These are phyloP conservation scores for Penicillium canescens DNA, from an alignment of 495 filamentous ascomycete genomes.

Conservation along the genomic window DNA sequence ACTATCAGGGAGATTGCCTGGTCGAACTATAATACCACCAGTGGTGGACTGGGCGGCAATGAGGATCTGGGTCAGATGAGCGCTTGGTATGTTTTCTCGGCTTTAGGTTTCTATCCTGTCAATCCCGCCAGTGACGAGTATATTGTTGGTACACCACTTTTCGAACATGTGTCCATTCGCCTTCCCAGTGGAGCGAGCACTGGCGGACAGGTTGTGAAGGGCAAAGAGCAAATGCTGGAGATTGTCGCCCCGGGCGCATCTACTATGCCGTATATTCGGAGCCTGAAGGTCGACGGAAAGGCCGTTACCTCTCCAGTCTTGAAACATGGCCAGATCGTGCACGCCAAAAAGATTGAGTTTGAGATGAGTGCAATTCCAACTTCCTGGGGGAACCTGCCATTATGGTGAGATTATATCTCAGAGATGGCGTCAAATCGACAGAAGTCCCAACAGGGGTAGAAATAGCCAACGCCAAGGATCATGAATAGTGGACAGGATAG, in stretches of 20 bases:
- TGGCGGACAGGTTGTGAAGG: constrained; percentile 10
- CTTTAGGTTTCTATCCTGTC: constrained; percentile 29
- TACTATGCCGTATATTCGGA: constrained; percentile 20
- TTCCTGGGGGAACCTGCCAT: constrained; percentile 16
- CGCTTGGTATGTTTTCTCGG: constrained; percentile 30
- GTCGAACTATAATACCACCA: constrained; percentile 30
- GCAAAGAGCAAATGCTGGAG: constrained; percentile 13
- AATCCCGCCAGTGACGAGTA: constrained; percentile 30
- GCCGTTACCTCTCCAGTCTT: constrained; percentile 8
- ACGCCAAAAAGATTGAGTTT: constrained; percentile 19
- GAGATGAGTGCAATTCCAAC: constrained; percentile 27
- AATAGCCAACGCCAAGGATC: no score
- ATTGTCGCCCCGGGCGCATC: constrained; percentile 22
- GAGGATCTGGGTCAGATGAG: constrained; percentile 33
- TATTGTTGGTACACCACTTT: constrained; percentile 25
- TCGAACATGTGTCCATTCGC: constrained; percentile 24
- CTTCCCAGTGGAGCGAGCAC: constrained; percentile 15
- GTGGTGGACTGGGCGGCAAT: constrained; percentile 27
- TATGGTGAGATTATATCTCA: constrained; percentile 2
- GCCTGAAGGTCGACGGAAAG: constrained; percentile 20
- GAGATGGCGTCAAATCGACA: background rate
- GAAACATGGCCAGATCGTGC: constrained; percentile 18
- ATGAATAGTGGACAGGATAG: no score
- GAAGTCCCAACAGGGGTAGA: background rate
- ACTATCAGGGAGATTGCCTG: constrained; percentile 22